Evolutionary conservation across 192 early-diverging fungal species (phyloP), one percentile per base, ranked within the genome.

Genomic region (Geranomyces michiganensis): DNA sequence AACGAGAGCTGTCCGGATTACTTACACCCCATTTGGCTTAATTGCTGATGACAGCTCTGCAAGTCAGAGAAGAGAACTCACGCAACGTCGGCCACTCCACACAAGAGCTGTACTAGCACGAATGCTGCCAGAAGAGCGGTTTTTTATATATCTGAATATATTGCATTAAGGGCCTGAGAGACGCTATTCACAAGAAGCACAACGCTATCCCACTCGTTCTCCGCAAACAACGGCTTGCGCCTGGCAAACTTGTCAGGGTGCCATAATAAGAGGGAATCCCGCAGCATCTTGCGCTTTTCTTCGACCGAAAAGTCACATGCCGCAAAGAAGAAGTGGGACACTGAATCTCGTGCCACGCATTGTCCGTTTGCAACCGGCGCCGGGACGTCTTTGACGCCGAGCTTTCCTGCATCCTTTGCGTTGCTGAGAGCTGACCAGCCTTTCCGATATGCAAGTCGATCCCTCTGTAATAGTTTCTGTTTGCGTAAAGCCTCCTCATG

Each of bases 211-310:
- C 70, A 53, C n/a, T 19, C 45, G 22, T 29, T 21, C 70, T 26
- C 44, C 29, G 24, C 32, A 30, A 72, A 72, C 26, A 48, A 29
- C 14, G 15, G 19, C 62, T 64, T 53, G 41, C 49, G 10, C 15
- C 46, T 22, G 22, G 44, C 62, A 64, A 72, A 72, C 51, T 72
- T 72, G 49, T 72, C 70, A 22, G 70, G 70, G 43, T 72, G 70
- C 70, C 70, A 72, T 4, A 72, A 48, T 43, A 72, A 36, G 19
- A 72, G 41, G 9, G 46, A 30, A 31, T 72, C 70, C 61, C 64
- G 64, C 5, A 72, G 30, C 70, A 72, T 72, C 49, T 55, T 72
- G 29, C 43, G 36, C 31, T 65, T 62, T 36, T 72, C 29, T n/a
- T 62, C 70, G 13, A 10, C 26, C 14, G 60, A 17, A 30, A 72